Base-by-base conservation (phyloP, 352 stramenopile species). In the Phytopythium vexans region DNA sequence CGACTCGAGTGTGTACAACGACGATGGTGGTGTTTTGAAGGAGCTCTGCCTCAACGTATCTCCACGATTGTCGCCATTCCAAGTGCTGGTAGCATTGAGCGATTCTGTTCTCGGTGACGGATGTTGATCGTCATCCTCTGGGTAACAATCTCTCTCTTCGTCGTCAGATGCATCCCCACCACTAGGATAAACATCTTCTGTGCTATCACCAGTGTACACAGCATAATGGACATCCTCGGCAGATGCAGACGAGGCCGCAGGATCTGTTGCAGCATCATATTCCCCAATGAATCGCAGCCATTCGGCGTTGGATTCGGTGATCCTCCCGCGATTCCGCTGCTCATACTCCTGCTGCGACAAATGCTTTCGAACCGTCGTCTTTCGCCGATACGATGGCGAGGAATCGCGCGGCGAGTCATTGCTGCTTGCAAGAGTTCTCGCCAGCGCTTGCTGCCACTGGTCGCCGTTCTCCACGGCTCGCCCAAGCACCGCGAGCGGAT, bases 311-410 rank as follows among this genome's bases (percentile, higher is more conserved):
- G 8, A 11, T 31, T 51, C 45, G 15, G 14, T 32, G 45, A 8
- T 33, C 4, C 40, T 36, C 33, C 42, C n/a, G 35, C 49, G 48
- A 6, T 42, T 39, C 27, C 62, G 58, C 6, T 48, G 54, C 21
- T 56, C 16, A 4, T 61, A 59, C 34, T 80, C 66, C 32, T 74
- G 51, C 36, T 80, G 66, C 1, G 67, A 70, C 2, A 80, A 32
- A 33, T 77, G 56, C 45, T 70, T 74, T 11, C 61, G 59, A 9
- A 79, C 66, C 15, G 75, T 66, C 35, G 44, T 80, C 43, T 80
- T 79, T 15, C 43, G 62, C 6, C 40, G 42, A 45, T 73, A 56
- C 2, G 52, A 56, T 14, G 44, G 45, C 4, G 42, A 14, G 2
- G 38, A 45, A 3, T n/a, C 16, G 21, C 21, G 21, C 21, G 21